Conservation (phyloP, 1,284 basidiomycete species). For the Rhodotorula sp. region DNA sequence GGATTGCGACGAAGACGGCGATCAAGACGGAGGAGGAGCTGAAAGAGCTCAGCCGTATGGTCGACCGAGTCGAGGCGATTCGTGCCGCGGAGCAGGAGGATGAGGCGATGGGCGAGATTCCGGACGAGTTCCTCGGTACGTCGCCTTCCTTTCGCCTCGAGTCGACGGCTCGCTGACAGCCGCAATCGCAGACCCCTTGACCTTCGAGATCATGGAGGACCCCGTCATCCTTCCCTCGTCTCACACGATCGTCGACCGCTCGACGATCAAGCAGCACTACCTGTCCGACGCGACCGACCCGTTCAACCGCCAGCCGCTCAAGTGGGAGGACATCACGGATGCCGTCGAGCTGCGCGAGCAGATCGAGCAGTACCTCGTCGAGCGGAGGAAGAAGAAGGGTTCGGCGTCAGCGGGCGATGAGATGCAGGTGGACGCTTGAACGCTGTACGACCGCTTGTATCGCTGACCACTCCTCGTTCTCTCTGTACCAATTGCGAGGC, state of each 20-base stretch:
- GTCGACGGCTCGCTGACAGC: neutral
- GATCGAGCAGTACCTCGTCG: conserved; percentile 33
- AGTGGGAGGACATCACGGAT: conserved; percentile 49
- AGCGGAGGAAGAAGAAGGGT: conserved; percentile 20
- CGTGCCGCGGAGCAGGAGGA: conserved; percentile 73
- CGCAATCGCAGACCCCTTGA: conserved; percentile 69
- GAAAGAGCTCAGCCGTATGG: conserved; percentile 67
- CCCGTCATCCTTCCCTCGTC: conserved; percentile 90
- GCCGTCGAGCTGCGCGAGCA: conserved; percentile 34
- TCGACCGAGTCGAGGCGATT: conserved; percentile 78
- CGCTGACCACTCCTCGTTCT: no score
- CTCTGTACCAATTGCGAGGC: no score
- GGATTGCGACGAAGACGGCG: conserved; percentile 63
- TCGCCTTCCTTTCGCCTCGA: neutral
- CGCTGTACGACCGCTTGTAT: neutral
- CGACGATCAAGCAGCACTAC: conserved; percentile 85
- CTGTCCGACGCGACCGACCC: conserved; percentile 74
- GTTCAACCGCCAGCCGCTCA: conserved; percentile 51
- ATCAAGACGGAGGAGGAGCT: conserved; percentile 83
- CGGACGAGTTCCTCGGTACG: conserved; percentile 91
- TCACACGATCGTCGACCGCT: conserved; percentile 73
- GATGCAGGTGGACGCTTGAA: conserved; percentile 11
- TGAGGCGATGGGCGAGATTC: conserved; percentile 87
- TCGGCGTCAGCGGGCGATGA: neutral
- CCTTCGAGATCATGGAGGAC: conserved; percentile 93